These are phyloP conservation scores for Beauveria bassiana DNA, from an alignment of 2,329 filamentous ascomycete species.

Conservation along the genomic window DNA sequence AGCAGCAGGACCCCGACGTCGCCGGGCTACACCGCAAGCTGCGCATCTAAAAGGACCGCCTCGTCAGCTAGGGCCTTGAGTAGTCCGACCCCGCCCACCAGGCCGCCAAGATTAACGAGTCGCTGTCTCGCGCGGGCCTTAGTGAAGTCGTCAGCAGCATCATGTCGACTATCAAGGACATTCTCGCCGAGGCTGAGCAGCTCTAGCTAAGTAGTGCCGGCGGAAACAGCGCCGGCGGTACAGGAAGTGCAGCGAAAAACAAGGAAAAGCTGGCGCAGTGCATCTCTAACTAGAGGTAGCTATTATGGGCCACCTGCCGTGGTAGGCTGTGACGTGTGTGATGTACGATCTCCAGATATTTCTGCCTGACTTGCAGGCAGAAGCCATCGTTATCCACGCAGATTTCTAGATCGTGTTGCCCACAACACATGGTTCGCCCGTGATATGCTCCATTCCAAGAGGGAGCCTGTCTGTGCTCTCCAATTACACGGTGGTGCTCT, in stretches of 20 bases:
- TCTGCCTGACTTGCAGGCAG: too few species aligned
- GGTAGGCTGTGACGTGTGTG: too few species aligned
- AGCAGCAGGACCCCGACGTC: constrained; percentile 54
- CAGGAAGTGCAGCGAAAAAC: constrained; percentile 41
- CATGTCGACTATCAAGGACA: constrained; percentile 73
- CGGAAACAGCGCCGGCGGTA: constrained; percentile 29
- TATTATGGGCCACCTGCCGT: too few species aligned
- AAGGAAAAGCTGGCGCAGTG: constrained; percentile 50
- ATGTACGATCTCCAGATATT: too few species aligned
- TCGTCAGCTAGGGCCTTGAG: constrained; percentile 72
- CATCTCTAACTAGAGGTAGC: too few species aligned
- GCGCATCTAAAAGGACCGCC: constrained; percentile 70
- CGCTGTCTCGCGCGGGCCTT: constrained; percentile 63
- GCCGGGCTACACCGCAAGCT: constrained; percentile 67
- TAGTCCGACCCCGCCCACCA: constrained; percentile 66
- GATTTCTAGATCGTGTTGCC: too few species aligned
- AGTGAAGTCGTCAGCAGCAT: constrained; percentile 73
- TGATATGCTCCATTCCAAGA: too few species aligned
- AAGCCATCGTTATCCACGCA: too few species aligned
- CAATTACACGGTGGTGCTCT: too few species aligned
- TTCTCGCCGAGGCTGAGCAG: constrained; percentile 66
- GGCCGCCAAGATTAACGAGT: constrained; percentile 63
- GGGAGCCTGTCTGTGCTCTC: too few species aligned
- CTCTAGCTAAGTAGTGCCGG: constrained; percentile 58
- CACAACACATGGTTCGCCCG: too few species aligned